Percentiles rank a stretch among this genome's conserved stretches.
These are phyloP conservation scores for Antitrichia curtipendula DNA, from an alignment of 225 moss, liverwort and hornwort genomes.

Conservation along the genomic window DNA sequence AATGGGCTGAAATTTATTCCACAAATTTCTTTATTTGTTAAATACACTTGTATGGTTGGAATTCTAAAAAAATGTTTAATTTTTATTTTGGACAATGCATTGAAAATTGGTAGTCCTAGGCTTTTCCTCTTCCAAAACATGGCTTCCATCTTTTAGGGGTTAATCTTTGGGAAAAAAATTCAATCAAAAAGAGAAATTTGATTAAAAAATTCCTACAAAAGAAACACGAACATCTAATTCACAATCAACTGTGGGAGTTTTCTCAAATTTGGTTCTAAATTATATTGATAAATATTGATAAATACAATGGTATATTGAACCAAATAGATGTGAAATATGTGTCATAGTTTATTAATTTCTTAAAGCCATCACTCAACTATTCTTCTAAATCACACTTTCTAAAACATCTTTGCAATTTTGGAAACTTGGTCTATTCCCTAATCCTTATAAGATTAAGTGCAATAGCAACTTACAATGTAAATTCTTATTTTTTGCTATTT, in stretches of 20 bases:
- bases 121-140: neutral
- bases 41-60: neutral
- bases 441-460: too few relatives aligned
- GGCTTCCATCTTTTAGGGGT: fast-evolving
- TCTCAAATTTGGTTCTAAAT: neutral
- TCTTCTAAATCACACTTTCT: too few relatives aligned
- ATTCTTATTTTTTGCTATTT: neutral
- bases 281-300: neutral
- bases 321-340: too few relatives aligned
- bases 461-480: neutral
- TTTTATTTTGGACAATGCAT: neutral
- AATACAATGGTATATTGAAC: neutral
- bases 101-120: neutral
- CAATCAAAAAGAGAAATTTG: too few relatives aligned
- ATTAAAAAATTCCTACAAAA: neutral
- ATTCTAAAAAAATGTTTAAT: fast-evolving
- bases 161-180: too few relatives aligned
- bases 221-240: neutral
- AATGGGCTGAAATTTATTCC: too few relatives aligned
- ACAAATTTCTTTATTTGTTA: too few relatives aligned
- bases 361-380: too few relatives aligned
- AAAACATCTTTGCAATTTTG: too few relatives aligned
- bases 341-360: too few relatives aligned
- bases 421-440: too few relatives aligned
- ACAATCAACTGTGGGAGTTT: neutral